phyloP scores from a whole-genome alignment of 2,329 filamentous ascomycete species.

The Aureobasidium sp. region DNA sequence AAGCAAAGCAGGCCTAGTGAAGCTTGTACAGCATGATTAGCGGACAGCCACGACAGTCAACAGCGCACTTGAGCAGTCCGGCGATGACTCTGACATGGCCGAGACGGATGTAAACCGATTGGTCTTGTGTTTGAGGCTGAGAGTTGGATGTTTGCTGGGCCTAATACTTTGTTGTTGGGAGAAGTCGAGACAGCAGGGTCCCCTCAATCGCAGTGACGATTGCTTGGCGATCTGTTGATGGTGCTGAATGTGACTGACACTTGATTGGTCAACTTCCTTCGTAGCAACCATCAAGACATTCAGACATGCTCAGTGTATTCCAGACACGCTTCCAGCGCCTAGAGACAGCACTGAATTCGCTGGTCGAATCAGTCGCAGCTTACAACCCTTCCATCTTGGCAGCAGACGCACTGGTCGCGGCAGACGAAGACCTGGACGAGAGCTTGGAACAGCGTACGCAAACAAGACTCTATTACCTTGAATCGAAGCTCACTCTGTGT shows the following conservation, averaged over 20 bases:
- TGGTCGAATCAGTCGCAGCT: conserved; percentile 73
- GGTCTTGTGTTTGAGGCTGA: not conserved
- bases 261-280: conserved; percentile 12
- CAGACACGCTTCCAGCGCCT: conserved; percentile 37
- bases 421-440: conserved; percentile 58
- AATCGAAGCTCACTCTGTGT: conserved; percentile 29
- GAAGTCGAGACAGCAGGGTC: not conserved
- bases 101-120: not conserved
- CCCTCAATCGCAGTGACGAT: not conserved
- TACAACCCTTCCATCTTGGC: conserved; percentile 66
- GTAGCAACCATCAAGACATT: not conserved
- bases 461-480: not conserved
- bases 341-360: conserved; percentile 46
- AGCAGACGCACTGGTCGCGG: conserved; percentile 59
- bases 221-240: not conserved
- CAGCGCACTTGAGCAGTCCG: not conserved
- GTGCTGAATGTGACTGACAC: not conserved
- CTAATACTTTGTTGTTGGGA: not conserved
- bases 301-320: conserved; percentile 33
- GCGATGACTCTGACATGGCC: not conserved
- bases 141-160: not conserved
- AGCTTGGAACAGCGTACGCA: conserved; percentile 54
- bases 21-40: conserved; percentile 1
- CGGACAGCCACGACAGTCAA: not conserved
- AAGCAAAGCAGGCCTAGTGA: not conserved